Conservation (phyloP, 2,329 filamentous ascomycete genomes). For the Cercospora sojina region DNA sequence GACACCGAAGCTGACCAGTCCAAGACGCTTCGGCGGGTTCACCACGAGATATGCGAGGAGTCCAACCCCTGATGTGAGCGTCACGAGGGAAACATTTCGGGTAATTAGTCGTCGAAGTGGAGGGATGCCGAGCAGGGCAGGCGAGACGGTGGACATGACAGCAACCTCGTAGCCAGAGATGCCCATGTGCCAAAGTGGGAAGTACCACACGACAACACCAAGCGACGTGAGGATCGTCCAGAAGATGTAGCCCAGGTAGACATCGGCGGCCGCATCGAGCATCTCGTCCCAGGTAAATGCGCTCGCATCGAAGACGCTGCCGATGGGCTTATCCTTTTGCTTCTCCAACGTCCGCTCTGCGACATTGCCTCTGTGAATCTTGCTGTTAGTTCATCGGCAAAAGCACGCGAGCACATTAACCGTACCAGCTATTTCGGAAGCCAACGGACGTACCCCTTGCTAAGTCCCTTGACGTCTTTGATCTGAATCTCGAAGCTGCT, state of each 20-base stretch:
- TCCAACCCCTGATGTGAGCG: slow-evolving; percentile 75
- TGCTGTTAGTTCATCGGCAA: slow-evolving; percentile 11
- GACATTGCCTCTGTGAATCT: slow-evolving; percentile 32
- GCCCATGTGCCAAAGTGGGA: slow-evolving; percentile 98
- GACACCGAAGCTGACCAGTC: slow-evolving; percentile 77
- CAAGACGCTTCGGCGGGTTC: slow-evolving; percentile 72
- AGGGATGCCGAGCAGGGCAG: slow-evolving; percentile 71
- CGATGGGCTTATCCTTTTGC: slow-evolving; percentile 69
- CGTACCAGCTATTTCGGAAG: slow-evolving; percentile 77
- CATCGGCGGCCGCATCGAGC: slow-evolving; percentile 79
- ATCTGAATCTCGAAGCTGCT: slow-evolving; percentile 81
- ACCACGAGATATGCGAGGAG: slow-evolving; percentile 76
- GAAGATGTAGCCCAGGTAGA: slow-evolving; percentile 94
- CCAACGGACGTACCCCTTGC: slow-evolving; percentile 97
- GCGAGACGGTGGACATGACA: slow-evolving; percentile 80
- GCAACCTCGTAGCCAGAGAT: slow-evolving; percentile 94
- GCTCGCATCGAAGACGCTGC: slow-evolving; percentile 65
- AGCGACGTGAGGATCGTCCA: slow-evolving; percentile 93
- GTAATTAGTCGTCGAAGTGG: slow-evolving; percentile 67
- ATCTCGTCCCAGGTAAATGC: slow-evolving; percentile 70
- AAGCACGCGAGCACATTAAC: slow-evolving; percentile 42
- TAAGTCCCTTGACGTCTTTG: slow-evolving; percentile 82
- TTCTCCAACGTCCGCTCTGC: slow-evolving; percentile 36
- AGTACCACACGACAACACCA: slow-evolving; percentile 92
- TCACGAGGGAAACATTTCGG: slow-evolving; percentile 60